Conservation (phyloP, 768 basidiomycete species). For the Tricholoma saponaceum region DNA sequence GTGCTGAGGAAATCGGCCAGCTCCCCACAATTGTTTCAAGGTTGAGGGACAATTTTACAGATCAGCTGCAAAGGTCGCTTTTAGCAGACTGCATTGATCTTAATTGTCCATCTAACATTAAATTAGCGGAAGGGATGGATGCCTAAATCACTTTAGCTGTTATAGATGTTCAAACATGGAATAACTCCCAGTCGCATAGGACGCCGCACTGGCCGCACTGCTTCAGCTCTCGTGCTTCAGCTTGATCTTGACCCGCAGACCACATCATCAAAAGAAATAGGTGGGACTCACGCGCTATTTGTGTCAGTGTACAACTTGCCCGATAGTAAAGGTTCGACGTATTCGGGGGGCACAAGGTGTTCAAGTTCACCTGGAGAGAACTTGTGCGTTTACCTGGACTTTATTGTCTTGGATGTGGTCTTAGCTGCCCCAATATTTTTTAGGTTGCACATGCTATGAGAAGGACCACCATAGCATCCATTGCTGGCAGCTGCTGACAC, state of each 20-base stretch:
- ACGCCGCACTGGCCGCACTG: too few species aligned
- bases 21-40: background rate
- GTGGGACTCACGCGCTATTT: background rate
- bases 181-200: background rate
- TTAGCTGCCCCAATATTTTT: background rate
- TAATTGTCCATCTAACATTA: background rate
- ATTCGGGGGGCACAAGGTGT: background rate
- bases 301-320: background rate
- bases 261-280: background rate
- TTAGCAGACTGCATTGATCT: background rate
- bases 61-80: background rate
- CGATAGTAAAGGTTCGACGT: background rate
- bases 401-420: background rate
- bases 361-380: constrained; percentile 1
- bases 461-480: too few species aligned
- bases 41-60: background rate
- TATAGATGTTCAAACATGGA: background rate
- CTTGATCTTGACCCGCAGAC: background rate
- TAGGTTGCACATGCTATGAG: background rate
- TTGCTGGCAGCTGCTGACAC: too few species aligned
- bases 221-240: background rate
- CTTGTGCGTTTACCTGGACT: background rate
- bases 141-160: background rate
- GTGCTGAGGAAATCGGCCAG: background rate
- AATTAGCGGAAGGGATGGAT: background rate